Evolutionary conservation across 148 eudicot genomes (phyloP).

Genomic region (Vaccinium myrtillus): DNA sequence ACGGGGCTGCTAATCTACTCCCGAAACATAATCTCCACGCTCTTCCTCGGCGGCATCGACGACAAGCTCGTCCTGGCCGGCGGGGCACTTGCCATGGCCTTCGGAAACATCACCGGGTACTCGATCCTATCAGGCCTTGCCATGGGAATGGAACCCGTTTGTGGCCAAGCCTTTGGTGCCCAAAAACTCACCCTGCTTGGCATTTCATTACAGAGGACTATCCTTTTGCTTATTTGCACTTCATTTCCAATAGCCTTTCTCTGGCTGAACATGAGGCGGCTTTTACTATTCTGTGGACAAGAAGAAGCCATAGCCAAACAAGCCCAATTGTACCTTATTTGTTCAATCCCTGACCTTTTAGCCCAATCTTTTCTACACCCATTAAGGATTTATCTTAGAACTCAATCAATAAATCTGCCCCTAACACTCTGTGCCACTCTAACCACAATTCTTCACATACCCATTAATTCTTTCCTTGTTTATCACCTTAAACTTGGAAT

Average conservation of each 20-base stretch:
- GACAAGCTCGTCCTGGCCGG: constrained; percentile 36
- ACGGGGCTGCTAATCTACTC: constrained; percentile 43
- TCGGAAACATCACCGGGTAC: constrained; percentile 51
- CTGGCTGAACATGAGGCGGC: constrained; percentile 39
- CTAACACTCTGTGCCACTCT: constrained; percentile 38
- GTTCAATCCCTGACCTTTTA: constrained; percentile 39
- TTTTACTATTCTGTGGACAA: constrained; percentile 37
- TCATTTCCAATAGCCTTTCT: constrained; percentile 37
- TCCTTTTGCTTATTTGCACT: constrained; percentile 27
- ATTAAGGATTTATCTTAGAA: constrained; percentile 39
- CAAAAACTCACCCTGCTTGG: constrained; percentile 36
- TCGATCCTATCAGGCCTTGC: constrained; percentile 50
- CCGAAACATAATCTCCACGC: constrained; percentile 46
- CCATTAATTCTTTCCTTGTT: constrained; percentile 39
- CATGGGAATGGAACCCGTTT: constrained; percentile 59
- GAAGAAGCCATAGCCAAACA: constrained; percentile 33
- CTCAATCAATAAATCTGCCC: constrained; percentile 46
- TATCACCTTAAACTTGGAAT: constrained; percentile 30
- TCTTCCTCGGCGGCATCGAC: constrained; percentile 41
- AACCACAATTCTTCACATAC: constrained; percentile 41
- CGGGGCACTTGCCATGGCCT: constrained; percentile 45
- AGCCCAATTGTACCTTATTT: constrained; percentile 42
- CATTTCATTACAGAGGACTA: constrained; percentile 38
- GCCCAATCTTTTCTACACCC: constrained; percentile 47
- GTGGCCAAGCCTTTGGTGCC: constrained; percentile 55